Evolutionary conservation across 1,139 yeast genomes (phyloP), one percentile per base, ranked within the genome.

Genomic region (Wickerhamomyces sp.): DNA sequence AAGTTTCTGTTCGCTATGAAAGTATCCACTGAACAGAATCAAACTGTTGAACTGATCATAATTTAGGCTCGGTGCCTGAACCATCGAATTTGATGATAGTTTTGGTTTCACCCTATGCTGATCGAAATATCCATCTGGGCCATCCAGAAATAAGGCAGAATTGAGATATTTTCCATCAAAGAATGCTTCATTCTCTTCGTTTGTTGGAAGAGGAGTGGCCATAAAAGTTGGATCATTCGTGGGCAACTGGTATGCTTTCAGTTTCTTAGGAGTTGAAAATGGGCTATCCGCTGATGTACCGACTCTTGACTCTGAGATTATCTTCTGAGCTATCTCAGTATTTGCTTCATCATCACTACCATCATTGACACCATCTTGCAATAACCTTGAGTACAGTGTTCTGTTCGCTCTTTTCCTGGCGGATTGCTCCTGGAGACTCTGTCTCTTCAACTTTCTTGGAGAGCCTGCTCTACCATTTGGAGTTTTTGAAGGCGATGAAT

Each of bases 61-160:
- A 11, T 79, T 80, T 3, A 89, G 57, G 4, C 65, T 62, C 0
- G 94, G 91, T 0, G 95, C 95, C 53, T 77, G 73, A 0, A 85
- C 72, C 71, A 89, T 79, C 2, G 94, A 79, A 43, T 79, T 78
- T 6, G 76, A 73, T 3, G 91, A 79, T n/a, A 78, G 71, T 38
- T 69, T 69, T 23, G 60, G 54, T 15, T 67, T 68, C 42, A 52
- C 40, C 54, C 87, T 76, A 57, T 81, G 89, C 62, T 91, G 97
- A 55, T 90, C 97, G 60, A 91, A 89, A 61, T 78, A 91, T 0
- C 96, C 97, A 61, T 89, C 96, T 36, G 83, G 78, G 0, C 96
- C 96, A 58, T 89, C 96, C 37, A 84, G 67, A 59, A 87, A 89
- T 41, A 86, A 73, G 0, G 88, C 79, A 39, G 75, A 68, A 42